Percentiles rank a stretch among this genome's conserved stretches.
Conservation (phyloP, 75 land plant genomes). For the Adiantum capillusveneris region DNA sequence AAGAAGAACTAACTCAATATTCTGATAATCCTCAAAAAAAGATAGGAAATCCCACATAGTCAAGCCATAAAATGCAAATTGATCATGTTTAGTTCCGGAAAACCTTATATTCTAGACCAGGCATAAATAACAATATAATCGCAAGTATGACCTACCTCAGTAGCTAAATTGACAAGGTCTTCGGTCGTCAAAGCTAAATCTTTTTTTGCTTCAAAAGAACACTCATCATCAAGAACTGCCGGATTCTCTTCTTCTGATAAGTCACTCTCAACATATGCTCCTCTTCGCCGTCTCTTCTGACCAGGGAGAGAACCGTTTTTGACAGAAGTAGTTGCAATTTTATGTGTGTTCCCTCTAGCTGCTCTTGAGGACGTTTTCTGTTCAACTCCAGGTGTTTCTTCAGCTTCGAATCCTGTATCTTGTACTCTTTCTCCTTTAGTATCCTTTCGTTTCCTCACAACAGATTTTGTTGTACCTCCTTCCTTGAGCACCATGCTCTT, state of each 20-base stretch:
- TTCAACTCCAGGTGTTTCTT: neutral
- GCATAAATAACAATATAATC: too few species aligned
- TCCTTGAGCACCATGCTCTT: neutral
- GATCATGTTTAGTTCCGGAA: too few species aligned
- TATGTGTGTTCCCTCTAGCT: neutral
- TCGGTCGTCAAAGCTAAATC: neutral
- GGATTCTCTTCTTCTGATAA: neutral
- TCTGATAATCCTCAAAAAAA: too few species aligned
- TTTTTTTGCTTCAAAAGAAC: neutral
- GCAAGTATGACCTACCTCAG: neutral
- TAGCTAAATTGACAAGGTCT: constrained; percentile 4
- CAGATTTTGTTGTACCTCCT: neutral
- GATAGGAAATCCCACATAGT: too few species aligned
- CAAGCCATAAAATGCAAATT: too few species aligned
- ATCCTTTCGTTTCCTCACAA: neutral
- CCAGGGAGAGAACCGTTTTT: neutral
- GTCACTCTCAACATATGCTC: neutral
- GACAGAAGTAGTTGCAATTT: neutral
- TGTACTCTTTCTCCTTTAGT: neutral
- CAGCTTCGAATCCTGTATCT: neutral
- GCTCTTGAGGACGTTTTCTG: neutral
- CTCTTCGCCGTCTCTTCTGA: neutral
- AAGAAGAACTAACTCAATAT: too few species aligned
- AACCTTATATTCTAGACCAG: too few species aligned
- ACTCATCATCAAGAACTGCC: neutral